Evolutionary conservation across 2,329 filamentous ascomycete species (phyloP).

Genomic region (Fusarium mexicanum): DNA sequence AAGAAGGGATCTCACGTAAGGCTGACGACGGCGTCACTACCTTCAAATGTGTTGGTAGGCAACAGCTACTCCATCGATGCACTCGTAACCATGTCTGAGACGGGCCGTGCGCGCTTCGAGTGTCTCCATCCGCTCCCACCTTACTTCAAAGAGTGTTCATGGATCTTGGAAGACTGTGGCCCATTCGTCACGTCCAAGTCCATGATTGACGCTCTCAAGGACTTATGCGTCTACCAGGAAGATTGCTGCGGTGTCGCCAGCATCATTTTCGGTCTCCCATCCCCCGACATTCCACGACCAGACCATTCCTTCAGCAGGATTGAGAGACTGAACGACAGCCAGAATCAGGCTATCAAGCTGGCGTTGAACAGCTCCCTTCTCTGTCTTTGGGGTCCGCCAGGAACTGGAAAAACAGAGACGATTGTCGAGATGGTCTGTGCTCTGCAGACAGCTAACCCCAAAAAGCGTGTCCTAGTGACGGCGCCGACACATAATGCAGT

Average conservation of each 20-base stretch:
- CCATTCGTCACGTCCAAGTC: slow-evolving; percentile 54
- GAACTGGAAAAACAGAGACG: slow-evolving; percentile 57
- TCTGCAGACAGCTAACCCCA: slow-evolving; percentile 41
- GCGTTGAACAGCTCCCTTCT: slow-evolving; percentile 47
- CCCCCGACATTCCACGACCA: background rate
- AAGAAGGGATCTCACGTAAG: slow-evolving; percentile 13
- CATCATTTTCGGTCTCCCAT: background rate
- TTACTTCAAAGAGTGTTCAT: slow-evolving; percentile 50
- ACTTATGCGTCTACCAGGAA: slow-evolving; percentile 44
- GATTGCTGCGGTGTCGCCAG: slow-evolving; percentile 47
- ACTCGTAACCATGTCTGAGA: slow-evolving; percentile 43
- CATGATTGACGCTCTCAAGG: slow-evolving; percentile 50
- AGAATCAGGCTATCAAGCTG: slow-evolving; percentile 21
- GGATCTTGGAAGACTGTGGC: slow-evolving; percentile 51
- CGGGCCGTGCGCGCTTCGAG: slow-evolving; percentile 46
- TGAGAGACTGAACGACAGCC: slow-evolving; percentile 23
- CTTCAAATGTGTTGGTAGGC: slow-evolving; percentile 13
- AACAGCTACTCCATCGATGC: slow-evolving; percentile 51
- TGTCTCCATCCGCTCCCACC: slow-evolving; percentile 52
- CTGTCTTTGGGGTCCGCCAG: slow-evolving; percentile 57
- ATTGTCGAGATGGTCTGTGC: slow-evolving; percentile 51
- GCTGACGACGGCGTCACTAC: slow-evolving; percentile 1
- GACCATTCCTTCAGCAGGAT: background rate
- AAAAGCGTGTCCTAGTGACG: slow-evolving; percentile 49
- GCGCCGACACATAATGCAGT: slow-evolving; percentile 58